Evolutionary conservation across 2,329 filamentous ascomycete species (phyloP).

Genomic region (Fusarium sp.): DNA sequence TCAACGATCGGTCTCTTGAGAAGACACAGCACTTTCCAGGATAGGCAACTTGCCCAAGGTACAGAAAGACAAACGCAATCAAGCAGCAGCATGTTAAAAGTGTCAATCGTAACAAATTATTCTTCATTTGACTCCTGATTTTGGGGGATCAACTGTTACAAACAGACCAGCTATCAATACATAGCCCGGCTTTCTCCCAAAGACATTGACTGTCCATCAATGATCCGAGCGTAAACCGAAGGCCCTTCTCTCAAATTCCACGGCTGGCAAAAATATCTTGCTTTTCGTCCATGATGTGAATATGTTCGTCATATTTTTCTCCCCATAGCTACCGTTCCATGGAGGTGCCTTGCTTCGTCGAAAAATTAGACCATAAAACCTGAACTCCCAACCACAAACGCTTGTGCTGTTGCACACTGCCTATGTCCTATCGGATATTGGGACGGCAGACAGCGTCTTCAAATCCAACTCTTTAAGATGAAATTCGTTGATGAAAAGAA

Average conservation of each 20-base stretch:
- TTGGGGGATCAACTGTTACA: constrained; percentile 16
- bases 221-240: constrained; percentile 6
- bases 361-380: constrained; percentile 38
- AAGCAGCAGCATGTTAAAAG: not conserved
- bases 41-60: not conserved
- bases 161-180: constrained; percentile 36
- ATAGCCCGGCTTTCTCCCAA: constrained; percentile 19
- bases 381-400: constrained; percentile 47
- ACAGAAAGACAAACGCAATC: not conserved
- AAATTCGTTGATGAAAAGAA: constrained; percentile 36
- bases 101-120: constrained; percentile 14
- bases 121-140: constrained; percentile 28
- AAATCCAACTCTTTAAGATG: constrained; percentile 40
- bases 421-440: constrained; percentile 32
- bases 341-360: constrained; percentile 24
- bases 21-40: not conserved
- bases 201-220: constrained; percentile 13
- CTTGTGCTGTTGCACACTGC: constrained; percentile 43
- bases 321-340: constrained; percentile 15
- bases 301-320: constrained; percentile 22
- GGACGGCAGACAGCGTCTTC: constrained; percentile 34
- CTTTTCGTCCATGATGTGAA: constrained; percentile 37
- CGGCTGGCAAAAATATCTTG: constrained; percentile 23
- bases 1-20: not conserved
- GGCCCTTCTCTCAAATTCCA: constrained; percentile 13